These are phyloP conservation scores for Novymonas esmeraldas DNA, from an alignment of 208 protist genomes.

Conservation along the genomic window DNA sequence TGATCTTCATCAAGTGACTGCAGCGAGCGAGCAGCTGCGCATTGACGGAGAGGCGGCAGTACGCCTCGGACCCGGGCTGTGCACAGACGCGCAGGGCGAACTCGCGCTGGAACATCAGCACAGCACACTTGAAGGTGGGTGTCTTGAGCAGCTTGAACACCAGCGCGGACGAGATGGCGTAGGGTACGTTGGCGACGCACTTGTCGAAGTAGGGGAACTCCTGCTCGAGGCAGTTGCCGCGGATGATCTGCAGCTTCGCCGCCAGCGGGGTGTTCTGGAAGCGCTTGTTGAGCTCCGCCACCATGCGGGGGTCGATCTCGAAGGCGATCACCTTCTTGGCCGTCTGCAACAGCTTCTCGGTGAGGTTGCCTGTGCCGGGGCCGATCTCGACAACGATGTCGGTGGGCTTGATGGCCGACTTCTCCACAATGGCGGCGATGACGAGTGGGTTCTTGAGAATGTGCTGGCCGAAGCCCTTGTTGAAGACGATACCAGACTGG, in stretches of 20 bases:
- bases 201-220: conserved; percentile 99
- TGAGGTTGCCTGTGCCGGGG: conserved; percentile 99
- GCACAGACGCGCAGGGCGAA: conserved; percentile 99
- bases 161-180: conserved; percentile 99
- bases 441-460: conserved; percentile 99
- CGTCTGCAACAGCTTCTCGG: conserved; percentile 97
- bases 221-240: conserved; percentile 98
- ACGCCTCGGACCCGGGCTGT: conserved; percentile 97
- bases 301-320: conserved; percentile 99
- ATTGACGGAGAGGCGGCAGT: conserved; percentile 99
- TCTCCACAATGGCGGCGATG: conserved; percentile 97
- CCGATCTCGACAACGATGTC: conserved; percentile 99
- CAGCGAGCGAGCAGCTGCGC: conserved; percentile 98
- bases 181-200: conserved; percentile 99
- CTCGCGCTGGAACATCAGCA: conserved; percentile 99
- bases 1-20: conserved; percentile 99
- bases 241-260: conserved; percentile 97
- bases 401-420: conserved; percentile 96
- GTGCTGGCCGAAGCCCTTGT: conserved; percentile 99
- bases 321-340: conserved; percentile 98
- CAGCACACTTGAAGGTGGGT: conserved; percentile 95
- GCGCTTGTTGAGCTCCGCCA: conserved; percentile 99
- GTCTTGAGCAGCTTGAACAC: conserved; percentile 99
- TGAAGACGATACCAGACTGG: conserved; percentile 93
- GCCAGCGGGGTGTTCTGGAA: conserved; percentile 92